Evolutionary conservation across 371 early-diverging fungal species (phyloP).

Genomic region (Amoeboradix gromovi): DNA sequence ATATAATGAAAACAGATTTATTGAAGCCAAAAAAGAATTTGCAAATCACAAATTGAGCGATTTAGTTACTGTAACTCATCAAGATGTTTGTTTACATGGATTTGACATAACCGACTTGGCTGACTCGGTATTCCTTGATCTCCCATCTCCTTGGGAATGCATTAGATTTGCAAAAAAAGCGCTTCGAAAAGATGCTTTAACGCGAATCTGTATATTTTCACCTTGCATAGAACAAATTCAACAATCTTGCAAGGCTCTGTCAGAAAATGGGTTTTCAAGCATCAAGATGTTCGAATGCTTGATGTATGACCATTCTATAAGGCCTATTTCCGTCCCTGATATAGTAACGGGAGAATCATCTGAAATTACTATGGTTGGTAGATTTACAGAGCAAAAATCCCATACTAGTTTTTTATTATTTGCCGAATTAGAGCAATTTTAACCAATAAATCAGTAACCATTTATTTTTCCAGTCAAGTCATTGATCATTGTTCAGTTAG

Average conservation of each 20-base stretch:
- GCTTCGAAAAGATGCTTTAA: slow-evolving; percentile 21
- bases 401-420: neutral
- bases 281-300: neutral
- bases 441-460: neutral
- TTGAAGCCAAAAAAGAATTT: slow-evolving; percentile 30
- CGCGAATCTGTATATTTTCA: slow-evolving; percentile 64
- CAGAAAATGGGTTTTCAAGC: neutral
- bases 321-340: neutral
- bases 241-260: slow-evolving; percentile 3
- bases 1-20: slow-evolving; percentile 43
- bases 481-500: neutral
- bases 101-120: slow-evolving; percentile 39
- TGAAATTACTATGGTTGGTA: neutral
- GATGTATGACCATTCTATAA: neutral
- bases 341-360: neutral
- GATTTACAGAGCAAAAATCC: neutral
- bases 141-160: slow-evolving; percentile 88
- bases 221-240: slow-evolving; percentile 88
- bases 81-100: slow-evolving; percentile 71
- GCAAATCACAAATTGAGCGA: slow-evolving; percentile 34
- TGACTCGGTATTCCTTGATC: slow-evolving; percentile 68
- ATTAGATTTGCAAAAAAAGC: slow-evolving; percentile 45
- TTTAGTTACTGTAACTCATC: slow-evolving; percentile 26
- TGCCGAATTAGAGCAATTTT: neutral
- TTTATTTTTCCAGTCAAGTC: neutral